Evolutionary conservation across 2,329 filamentous ascomycete genomes (phyloP).

Genomic region (Aspergillus sp.): DNA sequence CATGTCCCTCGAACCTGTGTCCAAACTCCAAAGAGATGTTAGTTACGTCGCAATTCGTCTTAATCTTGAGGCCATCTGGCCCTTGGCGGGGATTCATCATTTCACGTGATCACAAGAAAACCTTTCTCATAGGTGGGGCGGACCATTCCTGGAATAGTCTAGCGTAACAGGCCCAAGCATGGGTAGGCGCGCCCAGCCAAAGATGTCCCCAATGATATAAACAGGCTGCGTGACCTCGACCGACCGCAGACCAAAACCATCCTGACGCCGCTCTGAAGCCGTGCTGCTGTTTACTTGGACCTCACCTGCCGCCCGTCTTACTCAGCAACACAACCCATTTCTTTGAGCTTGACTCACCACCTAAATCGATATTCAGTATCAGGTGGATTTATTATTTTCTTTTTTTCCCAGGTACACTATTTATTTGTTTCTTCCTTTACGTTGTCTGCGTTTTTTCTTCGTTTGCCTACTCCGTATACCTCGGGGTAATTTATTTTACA

Average conservation of each 20-base stretch:
- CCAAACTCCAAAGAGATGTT: not conserved
- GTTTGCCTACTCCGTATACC: constrained; percentile 4
- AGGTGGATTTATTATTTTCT: constrained; percentile 2
- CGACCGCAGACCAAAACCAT: constrained; percentile 11
- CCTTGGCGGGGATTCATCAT: constrained; percentile 27
- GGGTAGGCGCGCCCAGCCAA: constrained; percentile 40
- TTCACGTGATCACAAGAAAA: constrained; percentile 31
- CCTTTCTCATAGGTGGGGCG: constrained; percentile 24
- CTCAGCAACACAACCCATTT: not conserved
- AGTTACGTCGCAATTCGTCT: too few relatives aligned
- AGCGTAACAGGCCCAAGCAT: constrained; percentile 39
- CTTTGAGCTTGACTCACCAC: not conserved
- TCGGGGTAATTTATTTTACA: constrained; percentile 12
- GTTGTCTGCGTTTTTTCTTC: constrained; percentile 8
- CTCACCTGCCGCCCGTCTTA: not conserved
- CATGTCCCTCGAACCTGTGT: not conserved
- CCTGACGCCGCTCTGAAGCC: constrained; percentile 4
- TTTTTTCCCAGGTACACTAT: constrained; percentile 9
- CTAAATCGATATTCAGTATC: not conserved
- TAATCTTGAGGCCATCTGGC: constrained; percentile 32
- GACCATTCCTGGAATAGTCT: constrained; percentile 29
- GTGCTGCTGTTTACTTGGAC: constrained; percentile 9
- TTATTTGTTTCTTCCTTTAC: constrained; percentile 5
- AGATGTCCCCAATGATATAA: constrained; percentile 48
- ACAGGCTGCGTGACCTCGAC: constrained; percentile 48